These are phyloP conservation scores for Aspergillus oerlinghausenensis DNA, from an alignment of 2,329 filamentous ascomycete species.

Conservation along the genomic window DNA sequence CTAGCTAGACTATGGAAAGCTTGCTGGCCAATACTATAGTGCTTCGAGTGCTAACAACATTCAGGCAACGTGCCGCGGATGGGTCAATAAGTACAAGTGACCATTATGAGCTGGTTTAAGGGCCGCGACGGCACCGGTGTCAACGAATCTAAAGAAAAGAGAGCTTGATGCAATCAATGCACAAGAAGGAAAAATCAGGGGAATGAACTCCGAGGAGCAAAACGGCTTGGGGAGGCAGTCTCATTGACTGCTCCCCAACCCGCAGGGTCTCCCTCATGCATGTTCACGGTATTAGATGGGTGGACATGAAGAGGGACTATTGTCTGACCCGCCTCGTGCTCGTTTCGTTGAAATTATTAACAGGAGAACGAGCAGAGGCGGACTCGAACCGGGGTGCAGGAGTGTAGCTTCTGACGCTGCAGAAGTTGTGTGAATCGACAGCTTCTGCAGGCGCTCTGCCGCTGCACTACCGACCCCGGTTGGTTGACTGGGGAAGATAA, in stretches of 20 bases:
- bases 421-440: not conserved
- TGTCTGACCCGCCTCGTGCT: not conserved
- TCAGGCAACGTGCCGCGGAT: no score
- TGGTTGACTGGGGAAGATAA: not conserved
- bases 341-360: not conserved
- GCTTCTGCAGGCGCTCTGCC: not conserved
- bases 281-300: not conserved
- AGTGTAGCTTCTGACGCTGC: not conserved
- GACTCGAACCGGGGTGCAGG: not conserved
- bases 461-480: not conserved
- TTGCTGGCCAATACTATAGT: not conserved
- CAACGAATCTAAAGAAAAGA: not conserved
- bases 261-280: not conserved
- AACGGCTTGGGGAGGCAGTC: not conserved
- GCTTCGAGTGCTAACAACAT: not conserved
- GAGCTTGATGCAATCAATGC: not conserved
- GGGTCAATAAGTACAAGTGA: no score
- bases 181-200: not conserved
- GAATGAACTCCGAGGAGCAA: not conserved
- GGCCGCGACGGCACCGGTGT: not conserved
- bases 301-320: not conserved
- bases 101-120: not conserved
- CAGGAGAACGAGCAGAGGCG: not conserved
- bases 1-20: not conserved
- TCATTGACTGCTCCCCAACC: not conserved